phyloP scores from a whole-genome alignment of 371 early-diverging fungal genomes.

The Mortierella sp. region DNA sequence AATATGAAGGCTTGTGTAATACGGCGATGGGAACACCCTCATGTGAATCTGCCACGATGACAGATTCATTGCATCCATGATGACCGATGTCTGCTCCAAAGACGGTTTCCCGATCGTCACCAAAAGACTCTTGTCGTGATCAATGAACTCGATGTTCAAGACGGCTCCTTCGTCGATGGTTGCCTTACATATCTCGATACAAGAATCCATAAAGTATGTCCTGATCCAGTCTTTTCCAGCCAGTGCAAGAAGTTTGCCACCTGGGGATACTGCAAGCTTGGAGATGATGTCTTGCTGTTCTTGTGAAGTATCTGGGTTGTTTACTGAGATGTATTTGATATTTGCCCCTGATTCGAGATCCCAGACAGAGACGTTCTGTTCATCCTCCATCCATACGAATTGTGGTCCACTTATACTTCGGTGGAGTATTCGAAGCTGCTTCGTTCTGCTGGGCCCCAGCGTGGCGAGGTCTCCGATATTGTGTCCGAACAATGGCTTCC shows the following conservation, averaged over 20 bases:
- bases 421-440: conserved; percentile 16
- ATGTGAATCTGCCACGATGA: conserved; percentile 9
- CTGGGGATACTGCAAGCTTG: conserved; percentile 10
- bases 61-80: conserved; percentile 23
- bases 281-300: conserved; percentile 9
- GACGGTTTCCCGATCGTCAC: conserved; percentile 11
- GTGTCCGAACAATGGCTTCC: conserved; percentile 20
- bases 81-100: conserved; percentile 12
- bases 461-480: conserved; percentile 12
- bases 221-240: conserved; percentile 20
- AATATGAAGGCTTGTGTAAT: conserved; percentile 15
- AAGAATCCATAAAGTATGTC: conserved; percentile 22
- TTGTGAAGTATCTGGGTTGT: not conserved
- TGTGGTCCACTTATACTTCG: conserved; percentile 14
- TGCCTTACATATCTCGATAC: conserved; percentile 14
- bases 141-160: conserved; percentile 18
- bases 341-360: conserved; percentile 18
- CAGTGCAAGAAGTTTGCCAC: conserved; percentile 11
- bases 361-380: conserved; percentile 23
- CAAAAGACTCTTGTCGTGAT: conserved; percentile 24
- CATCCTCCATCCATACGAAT: conserved; percentile 26
- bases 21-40: conserved; percentile 17
- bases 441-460: conserved; percentile 4
- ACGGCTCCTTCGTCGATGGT: conserved; percentile 7
- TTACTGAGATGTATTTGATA: conserved; percentile 21